Evolutionary conservation across 148 eudicot species (phyloP).

Genomic region (Dysphania ambrosioides): DNA sequence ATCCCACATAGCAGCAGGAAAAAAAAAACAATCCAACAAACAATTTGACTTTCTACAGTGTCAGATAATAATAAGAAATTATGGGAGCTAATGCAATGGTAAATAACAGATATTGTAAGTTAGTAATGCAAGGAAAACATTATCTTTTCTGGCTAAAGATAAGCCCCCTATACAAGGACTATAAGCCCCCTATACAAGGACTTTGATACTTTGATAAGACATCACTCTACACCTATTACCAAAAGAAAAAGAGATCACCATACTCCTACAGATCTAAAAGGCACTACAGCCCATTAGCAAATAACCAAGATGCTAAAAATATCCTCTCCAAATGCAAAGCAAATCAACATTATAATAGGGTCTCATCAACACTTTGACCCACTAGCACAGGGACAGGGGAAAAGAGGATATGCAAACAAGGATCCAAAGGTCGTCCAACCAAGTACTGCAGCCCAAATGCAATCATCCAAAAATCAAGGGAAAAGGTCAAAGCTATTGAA

Average conservation of each 20-base stretch:
- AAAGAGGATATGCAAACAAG: not conserved
- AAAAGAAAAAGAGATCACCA: not conserved
- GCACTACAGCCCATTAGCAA: not conserved
- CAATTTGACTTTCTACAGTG: constrained; percentile 2
- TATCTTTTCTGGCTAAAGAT: no score
- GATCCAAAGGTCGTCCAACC: not conserved
- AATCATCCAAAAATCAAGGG: not conserved
- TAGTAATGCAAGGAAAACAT: not conserved
- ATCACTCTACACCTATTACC: not conserved
- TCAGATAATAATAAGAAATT: not conserved
- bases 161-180: no score
- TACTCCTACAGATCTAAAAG: not conserved
- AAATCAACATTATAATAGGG: not conserved
- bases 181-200: no score
- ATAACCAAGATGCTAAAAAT: not conserved
- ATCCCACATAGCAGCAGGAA: not conserved
- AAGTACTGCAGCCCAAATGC: not conserved
- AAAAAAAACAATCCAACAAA: not conserved
- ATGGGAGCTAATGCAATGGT: not conserved
- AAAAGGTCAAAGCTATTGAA: not conserved
- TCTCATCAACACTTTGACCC: not conserved
- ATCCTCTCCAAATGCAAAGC: not conserved
- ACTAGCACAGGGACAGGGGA: not conserved
- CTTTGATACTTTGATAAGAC: not conserved
- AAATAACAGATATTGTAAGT: not conserved